Evolutionary conservation across 2,329 filamentous ascomycete species (phyloP), one percentile per base, ranked within the genome.

Genomic region (Domatiomyces catenatus): DNA sequence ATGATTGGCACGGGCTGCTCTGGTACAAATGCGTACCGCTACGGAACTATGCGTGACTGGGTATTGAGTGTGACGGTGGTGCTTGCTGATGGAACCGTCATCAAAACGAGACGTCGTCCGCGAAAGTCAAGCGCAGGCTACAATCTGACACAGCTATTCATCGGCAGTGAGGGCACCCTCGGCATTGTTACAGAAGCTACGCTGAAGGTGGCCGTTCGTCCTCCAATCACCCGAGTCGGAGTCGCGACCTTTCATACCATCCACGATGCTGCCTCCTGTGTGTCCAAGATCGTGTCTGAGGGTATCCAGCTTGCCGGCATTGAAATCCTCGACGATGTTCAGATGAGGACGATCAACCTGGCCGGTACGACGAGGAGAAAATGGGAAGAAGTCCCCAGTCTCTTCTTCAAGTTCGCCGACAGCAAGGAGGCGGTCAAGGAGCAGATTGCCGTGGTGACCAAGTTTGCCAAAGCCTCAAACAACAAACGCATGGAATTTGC

Each of bases 41-140:
- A 94, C 65, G 89, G 88, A 55, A 94, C 88, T 1, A 94, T 94
- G 87, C 81, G 86, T 55, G 88, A 94, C 64, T 94, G 88, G 88
- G 89, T 94, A 10, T 70, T 94, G 19, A 84, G 79, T 49, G 69
- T 94, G 58, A 94, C 88, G 0, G 86, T 94, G 3, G 88, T 94
- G 8, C 75, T 94, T 60, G 88, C 88, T 17, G 89, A 94, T 66
- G 88, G 88, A 47, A 94, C 88, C 1, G 69, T 94, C 48, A 83
- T 95, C 69, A 90, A 89, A 72, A 95, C 89, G 8, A 76, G 85
- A 55, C 87, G 93, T 67, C 77, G 88, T 47, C 87, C 88, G 8
- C 78, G 88, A 58, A 95, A 94, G 73, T 89, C 84, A 61, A 88
- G 83, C 50, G 89, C 89, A 28, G 89, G 89, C 22, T 95, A 95